These are phyloP conservation scores for Volvox africanus DNA, from an alignment of 139 green algal genomes.

Conservation along the genomic window DNA sequence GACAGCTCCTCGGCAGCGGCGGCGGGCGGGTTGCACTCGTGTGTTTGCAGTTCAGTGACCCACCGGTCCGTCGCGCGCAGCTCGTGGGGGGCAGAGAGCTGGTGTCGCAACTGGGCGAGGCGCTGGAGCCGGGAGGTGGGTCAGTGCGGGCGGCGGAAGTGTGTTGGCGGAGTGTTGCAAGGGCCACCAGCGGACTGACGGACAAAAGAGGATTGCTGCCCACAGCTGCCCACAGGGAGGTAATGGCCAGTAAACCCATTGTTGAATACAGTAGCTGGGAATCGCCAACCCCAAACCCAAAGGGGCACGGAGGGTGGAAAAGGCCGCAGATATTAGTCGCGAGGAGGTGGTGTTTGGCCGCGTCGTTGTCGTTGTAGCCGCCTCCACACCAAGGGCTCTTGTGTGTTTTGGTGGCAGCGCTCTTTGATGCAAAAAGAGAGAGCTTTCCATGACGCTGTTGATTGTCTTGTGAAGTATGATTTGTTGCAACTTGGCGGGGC, in stretches of 20 bases:
- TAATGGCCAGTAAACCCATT: background rate
- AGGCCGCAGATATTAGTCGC: too few species aligned
- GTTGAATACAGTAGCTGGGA: background rate
- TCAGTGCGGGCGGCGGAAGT: background rate
- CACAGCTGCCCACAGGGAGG: background rate
- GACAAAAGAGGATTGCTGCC: background rate
- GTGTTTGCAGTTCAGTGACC: slow-evolving; percentile 37
- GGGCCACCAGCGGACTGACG: background rate
- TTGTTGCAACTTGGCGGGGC: background rate
- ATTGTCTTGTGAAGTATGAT: background rate
- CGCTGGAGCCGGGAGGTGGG: slow-evolving; percentile 22
- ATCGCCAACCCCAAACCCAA: too few species aligned
- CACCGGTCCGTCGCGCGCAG: background rate
- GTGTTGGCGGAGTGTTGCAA: background rate
- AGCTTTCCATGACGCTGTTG: background rate
- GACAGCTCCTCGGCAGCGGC: background rate
- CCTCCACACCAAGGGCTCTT: too few species aligned
- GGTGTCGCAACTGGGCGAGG: slow-evolving; percentile 11
- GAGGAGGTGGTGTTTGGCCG: too few species aligned
- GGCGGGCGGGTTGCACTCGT: slow-evolving; percentile 15
- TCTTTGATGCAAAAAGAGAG: too few species aligned
- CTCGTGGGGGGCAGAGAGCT: slow-evolving; percentile 5
- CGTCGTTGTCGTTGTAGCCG: too few species aligned
- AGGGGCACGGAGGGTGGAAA: too few species aligned
- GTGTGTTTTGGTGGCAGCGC: too few species aligned